These are phyloP conservation scores for Boletus rex-veris DNA, from an alignment of 768 basidiomycete species.

Conservation along the genomic window DNA sequence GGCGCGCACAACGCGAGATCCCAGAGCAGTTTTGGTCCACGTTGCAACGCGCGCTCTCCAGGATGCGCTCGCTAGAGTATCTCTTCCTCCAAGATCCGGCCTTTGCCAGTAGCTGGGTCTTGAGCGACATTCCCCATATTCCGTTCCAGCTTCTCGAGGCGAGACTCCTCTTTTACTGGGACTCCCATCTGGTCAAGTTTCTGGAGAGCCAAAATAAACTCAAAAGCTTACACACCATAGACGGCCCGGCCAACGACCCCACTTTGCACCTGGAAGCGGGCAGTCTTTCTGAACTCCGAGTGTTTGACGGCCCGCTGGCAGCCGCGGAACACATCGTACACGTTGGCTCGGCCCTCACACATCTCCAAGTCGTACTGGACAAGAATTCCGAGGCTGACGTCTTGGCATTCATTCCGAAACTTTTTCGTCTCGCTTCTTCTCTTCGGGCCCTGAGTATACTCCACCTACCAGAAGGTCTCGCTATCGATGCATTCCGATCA, in stretches of 20 bases:
- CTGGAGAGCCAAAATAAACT: constrained; percentile 45
- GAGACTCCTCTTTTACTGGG: constrained; percentile 49
- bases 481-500: constrained; percentile 29
- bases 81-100: constrained; percentile 42
- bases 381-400: constrained; percentile 32
- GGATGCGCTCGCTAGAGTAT: constrained; percentile 42
- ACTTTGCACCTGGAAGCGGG: constrained; percentile 26
- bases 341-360: constrained; percentile 37
- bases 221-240: constrained; percentile 33
- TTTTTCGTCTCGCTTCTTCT: constrained; percentile 26
- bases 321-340: constrained; percentile 39
- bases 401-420: constrained; percentile 31
- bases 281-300: constrained; percentile 39
- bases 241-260: constrained; percentile 24
- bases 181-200: constrained; percentile 44
- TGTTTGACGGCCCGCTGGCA: constrained; percentile 45
- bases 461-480: constrained; percentile 33
- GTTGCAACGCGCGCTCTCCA: constrained; percentile 41
- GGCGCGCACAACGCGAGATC: constrained; percentile 23
- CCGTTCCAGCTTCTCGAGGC: constrained; percentile 50
- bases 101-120: constrained; percentile 42
- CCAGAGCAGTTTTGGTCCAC: constrained; percentile 42
- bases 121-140: constrained; percentile 37
- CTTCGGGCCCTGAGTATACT: constrained; percentile 38
- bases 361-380: constrained; percentile 45